Evolutionary conservation across 495 filamentous ascomycete genomes (phyloP), one percentile per base, ranked within the genome.

Genomic region (Xylaria telfairii): DNA sequence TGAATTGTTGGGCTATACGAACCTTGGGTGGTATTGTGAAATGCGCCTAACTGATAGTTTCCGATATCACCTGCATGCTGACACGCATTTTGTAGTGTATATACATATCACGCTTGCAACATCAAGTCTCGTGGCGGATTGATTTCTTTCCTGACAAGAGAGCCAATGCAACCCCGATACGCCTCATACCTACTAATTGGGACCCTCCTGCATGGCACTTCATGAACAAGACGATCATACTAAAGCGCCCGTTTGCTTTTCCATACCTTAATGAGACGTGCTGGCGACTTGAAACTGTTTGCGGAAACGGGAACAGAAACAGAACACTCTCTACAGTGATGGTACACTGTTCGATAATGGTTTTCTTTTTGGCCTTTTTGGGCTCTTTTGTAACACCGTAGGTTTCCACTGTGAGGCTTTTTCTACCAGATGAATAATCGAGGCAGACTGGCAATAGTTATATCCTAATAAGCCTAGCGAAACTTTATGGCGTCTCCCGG

Each of bases 11-110:
- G 56, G 17, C 19, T 59, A 24, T 59, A 32, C 32, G 30, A 37
- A 37, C 30, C 56, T 10, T 3, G 59, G 37, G 59, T 62, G 10
- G 59, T 41, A 42, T 26, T 62, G 37, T 15, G 12, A 62, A n/a
- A 42, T 62, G 37, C 59, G 28, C 12, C n/a, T 62, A 62, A 62
- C 37, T 51, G 30, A 51, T 53, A 47, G 64, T 54, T 26, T 19
- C 47, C 42, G 64, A 54, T 54, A 66, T 66, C 64, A 54, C 47
- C 30, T 66, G 47, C 64, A 66, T 54, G 64, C 47, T 54, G 47
- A 66, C 62, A 21, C 44, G 62, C 44, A 51, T 51, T 13, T 42
- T 21, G 13, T n/a, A 17, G 32, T 34, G 44, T 37, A 32, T 12
- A 21, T 24, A 3, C 24, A 24, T 41, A 61, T 61, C 57, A 61